A percentile compares a stretch with the other conserved stretches of the same genome.
phyloP scores from a whole-genome alignment of 1,139 yeast genomes.

The Hansenula sp. region DNA sequence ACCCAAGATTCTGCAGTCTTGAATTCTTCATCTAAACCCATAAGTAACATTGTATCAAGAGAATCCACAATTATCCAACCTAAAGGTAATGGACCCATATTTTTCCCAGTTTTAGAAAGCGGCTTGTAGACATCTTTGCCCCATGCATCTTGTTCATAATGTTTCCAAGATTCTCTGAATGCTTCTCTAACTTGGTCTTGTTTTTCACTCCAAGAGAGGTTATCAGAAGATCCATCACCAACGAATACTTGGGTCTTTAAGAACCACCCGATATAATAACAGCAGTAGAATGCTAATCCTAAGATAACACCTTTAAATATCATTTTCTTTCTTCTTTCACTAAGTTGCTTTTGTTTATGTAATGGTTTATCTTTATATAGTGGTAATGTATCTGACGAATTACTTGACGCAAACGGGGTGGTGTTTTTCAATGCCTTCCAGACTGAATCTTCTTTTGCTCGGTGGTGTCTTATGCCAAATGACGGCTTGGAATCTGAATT shows the following conservation, averaged over 20 bases:
- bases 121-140: constrained; percentile 73
- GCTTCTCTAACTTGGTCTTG: constrained; percentile 57
- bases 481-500: constrained; percentile 1
- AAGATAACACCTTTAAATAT: constrained; percentile 38
- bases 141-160: constrained; percentile 77
- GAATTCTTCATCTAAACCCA: constrained; percentile 71
- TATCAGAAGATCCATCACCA: not conserved
- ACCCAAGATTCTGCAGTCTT: constrained; percentile 73
- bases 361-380: constrained; percentile 37
- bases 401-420: not conserved
- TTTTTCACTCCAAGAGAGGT: constrained; percentile 34
- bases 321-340: constrained; percentile 27
- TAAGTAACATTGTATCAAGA: constrained; percentile 75
- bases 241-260: constrained; percentile 7
- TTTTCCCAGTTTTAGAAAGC: constrained; percentile 53
- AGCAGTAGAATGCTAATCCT: constrained; percentile 35
- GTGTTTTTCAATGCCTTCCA: constrained; percentile 19
- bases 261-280: constrained; percentile 28
- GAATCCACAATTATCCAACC: constrained; percentile 97
- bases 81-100: constrained; percentile 79
- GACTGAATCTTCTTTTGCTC: constrained; percentile 6
- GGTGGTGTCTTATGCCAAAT: not conserved
- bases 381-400: constrained; percentile 23
- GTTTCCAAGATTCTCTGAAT: constrained; percentile 75
- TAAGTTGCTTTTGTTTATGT: constrained; percentile 1